Evolutionary conservation across 768 basidiomycete genomes (phyloP), one percentile per base, ranked within the genome.

Genomic region (Gloeostereum incarnatum): DNA sequence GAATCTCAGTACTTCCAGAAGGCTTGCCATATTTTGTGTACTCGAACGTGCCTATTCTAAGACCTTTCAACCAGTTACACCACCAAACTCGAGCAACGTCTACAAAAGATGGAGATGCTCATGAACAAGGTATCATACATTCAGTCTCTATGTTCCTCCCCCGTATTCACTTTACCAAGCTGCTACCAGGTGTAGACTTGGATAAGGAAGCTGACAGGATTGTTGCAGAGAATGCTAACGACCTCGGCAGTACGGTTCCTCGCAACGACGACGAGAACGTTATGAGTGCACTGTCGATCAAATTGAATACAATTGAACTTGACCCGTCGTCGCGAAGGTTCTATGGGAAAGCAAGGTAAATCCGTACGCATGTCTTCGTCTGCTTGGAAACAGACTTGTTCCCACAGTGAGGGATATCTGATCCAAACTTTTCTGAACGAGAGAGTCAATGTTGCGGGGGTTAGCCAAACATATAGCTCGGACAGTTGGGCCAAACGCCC

Each of bases 21-120:
- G 74, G 74, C 78, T 44, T 33, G 67, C n/a, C n/a, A n/a, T n/a
- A 50, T 26, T 29, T 23, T 16, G 36, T 17, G 14, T 35, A 18
- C 25, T 31, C 5, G 24, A 10, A 13, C 10, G 13, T 5, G 19
- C 20, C 13, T 26, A n/a, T 11, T 23, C 21, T 31, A 8, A 22
- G 23, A 8, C 47, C 43, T 51, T 75, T 71, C 75, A 21, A n/a
- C n/a, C 43, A 78, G 76, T 44, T 79, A 79, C 52, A 69, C 78
- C 13, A 73, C 80, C 49, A 69, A 66, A 34, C 62, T 83, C 25
- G 81, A 82, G 55, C 64, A 54, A 41, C 68, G 79, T 7, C 53
- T 82, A 1, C 71, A 75, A 40, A 80, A 78, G 49, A 73, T 83
- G 66, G 77, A 83, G 52, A 68, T 60, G 42, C 61, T 82, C 3